Evolutionary conservation across 306 rosid genomes (phyloP).

Genomic region (Morella rubra): DNA sequence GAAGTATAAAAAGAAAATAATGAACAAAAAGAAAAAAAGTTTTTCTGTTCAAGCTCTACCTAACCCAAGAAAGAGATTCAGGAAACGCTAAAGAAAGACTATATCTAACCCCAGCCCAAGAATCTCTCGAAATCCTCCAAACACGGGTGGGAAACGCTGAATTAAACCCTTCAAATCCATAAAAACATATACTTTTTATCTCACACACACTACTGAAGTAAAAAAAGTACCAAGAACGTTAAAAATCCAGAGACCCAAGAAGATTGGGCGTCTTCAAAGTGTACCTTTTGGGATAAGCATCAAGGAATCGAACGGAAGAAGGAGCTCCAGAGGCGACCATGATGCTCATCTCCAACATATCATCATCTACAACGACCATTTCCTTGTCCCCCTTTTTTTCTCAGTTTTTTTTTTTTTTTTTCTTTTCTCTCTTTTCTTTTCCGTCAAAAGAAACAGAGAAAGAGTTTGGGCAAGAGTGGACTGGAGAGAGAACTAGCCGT

Average conservation of each 20-base stretch:
- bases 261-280: constrained; percentile 46
- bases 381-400: constrained; percentile 18
- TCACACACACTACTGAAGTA: neutral
- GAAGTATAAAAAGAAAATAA: constrained; percentile 12
- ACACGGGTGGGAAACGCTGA: constrained; percentile 61
- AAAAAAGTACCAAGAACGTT: neutral
- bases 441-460: constrained; percentile 12
- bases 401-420: constrained; percentile 4
- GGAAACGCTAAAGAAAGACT: constrained; percentile 53
- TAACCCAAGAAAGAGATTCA: constrained; percentile 35
- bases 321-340: constrained; percentile 52
- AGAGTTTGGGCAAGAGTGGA: constrained; percentile 1
- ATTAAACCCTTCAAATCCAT: constrained; percentile 62
- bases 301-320: constrained; percentile 63
- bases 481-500: constrained; percentile 28
- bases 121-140: constrained; percentile 51
- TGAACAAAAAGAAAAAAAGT: constrained; percentile 1
- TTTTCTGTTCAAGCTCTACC: constrained; percentile 42
- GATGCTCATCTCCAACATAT: constrained; percentile 61
- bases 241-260: constrained; percentile 25
- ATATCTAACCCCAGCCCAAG: constrained; percentile 45
- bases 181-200: constrained; percentile 6
- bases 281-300: constrained; percentile 81
- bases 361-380: constrained; percentile 64
- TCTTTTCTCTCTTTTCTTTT: neutral